Percentiles rank a stretch among this genome's conserved stretches.
phyloP scores from a whole-genome alignment of 441 rosid species.

The Raphanus hybrid region DNA sequence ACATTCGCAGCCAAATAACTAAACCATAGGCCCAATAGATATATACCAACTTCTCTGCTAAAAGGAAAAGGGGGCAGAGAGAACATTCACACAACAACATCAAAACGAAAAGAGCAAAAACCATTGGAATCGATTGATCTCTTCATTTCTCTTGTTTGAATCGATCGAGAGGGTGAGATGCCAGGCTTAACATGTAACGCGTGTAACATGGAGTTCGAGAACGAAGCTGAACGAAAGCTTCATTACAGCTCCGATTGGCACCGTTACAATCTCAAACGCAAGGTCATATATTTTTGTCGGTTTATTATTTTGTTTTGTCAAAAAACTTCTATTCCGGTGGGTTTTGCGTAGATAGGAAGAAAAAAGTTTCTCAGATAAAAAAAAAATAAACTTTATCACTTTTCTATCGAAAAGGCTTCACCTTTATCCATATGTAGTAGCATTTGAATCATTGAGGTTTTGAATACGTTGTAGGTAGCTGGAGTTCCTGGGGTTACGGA shows the following conservation, averaged over 20 bases:
- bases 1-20: neutral
- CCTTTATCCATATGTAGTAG: neutral
- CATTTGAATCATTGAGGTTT: neutral
- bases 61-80: neutral
- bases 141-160: neutral
- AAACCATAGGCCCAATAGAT: neutral
- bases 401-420: neutral
- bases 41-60: neutral
- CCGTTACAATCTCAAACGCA: constrained; percentile 95
- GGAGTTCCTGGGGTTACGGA: constrained; percentile 96
- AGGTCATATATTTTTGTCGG: constrained; percentile 47
- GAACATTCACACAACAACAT: neutral
- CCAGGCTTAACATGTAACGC: constrained; percentile 81
- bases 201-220: constrained; percentile 76
- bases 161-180: constrained; percentile 46
- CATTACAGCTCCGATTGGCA: constrained; percentile 98
- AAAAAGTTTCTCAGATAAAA: neutral
- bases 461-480: constrained; percentile 58
- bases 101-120: neutral
- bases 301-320: neutral
- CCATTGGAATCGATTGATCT: neutral
- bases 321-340: neutral
- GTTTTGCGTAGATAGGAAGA: neutral
- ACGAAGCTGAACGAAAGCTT: constrained; percentile 71
- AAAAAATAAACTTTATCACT: neutral